Evolutionary conservation across 2,329 filamentous ascomycete species (phyloP), one percentile per base, ranked within the genome.

Genomic region (Calonectria montana): DNA sequence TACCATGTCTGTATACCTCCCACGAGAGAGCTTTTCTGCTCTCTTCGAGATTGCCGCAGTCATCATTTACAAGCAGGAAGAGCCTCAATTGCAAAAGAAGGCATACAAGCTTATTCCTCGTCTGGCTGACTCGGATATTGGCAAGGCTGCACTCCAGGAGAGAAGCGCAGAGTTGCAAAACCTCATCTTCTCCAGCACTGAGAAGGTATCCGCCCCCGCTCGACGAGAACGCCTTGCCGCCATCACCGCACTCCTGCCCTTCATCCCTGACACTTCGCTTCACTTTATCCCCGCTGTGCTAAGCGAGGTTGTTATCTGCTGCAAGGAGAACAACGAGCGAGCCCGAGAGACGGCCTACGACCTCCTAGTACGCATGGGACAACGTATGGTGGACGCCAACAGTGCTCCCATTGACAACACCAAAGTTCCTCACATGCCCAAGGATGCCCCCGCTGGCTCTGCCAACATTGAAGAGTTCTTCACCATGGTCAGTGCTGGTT

Each of bases 101-200:
- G 96, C 97, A 0, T 99, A 99, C 87, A 98, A 98, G 87, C 90
- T 99, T 64, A 97, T 99, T 63, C 96, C 97, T 4, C 93, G 97
- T 67, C 90, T 99, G 47, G 93, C 94, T 2, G 93, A 94, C 75
- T 97, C 96, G 1, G 91, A 94, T 39, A 90, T 89, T 61, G 97
- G 97, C 55, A 91, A 90, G 76, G 85, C 87, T n/a, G 96, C 96
- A 4, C 88, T 99, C 2, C 84, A 89, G 74, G 92, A 96, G 79
- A 91, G 96, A 66, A 94, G 91, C 76, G 83, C 84, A 0, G 95
- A 98, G 80, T 87, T 99, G 23, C 96, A 98, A 83, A 84, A 90
- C n/a, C 87, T 99, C 61, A 87, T 99, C 43, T 84, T 98, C 31
- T 87, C 89, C 2, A 96, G 94, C 73, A 89, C 94, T 0, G 94